phyloP scores from a whole-genome alignment of 768 basidiomycete species.

The Rhodosporidiobolus odoratus region DNA sequence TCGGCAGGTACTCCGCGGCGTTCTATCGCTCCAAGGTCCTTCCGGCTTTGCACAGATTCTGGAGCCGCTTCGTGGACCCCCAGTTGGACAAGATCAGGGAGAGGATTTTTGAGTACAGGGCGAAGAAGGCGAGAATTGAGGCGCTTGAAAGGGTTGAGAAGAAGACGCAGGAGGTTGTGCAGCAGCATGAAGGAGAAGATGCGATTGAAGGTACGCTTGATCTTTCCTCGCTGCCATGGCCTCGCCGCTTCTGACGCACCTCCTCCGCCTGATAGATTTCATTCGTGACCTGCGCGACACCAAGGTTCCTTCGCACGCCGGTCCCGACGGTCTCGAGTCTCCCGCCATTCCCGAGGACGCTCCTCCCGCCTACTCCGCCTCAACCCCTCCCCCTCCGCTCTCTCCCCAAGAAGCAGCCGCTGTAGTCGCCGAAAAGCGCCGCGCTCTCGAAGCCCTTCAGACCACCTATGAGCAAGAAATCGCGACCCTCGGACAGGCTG shows the following conservation, averaged over 20 bases:
- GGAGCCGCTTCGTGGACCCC: constrained; percentile 40
- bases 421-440: constrained; percentile 36
- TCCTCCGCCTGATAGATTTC: constrained; percentile 5
- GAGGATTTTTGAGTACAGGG: constrained; percentile 40
- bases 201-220: constrained; percentile 24
- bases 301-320: not conserved
- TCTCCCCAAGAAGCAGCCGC: constrained; percentile 23
- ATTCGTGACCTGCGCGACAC: constrained; percentile 33
- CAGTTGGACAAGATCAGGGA: constrained; percentile 42
- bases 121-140: constrained; percentile 32
- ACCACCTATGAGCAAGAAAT: constrained; percentile 40
- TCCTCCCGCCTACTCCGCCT: constrained; percentile 21
- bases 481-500: constrained; percentile 34
- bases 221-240: no score
- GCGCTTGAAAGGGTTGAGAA: constrained; percentile 33
- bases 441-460: constrained; percentile 35
- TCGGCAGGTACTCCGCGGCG: not conserved
- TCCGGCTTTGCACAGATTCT: constrained; percentile 38
- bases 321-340: not conserved
- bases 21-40: constrained; percentile 29
- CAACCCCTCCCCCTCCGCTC: constrained; percentile 16
- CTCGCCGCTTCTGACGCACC: not conserved
- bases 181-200: constrained; percentile 11
- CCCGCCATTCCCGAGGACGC: constrained; percentile 13
- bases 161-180: constrained; percentile 26